Base-by-base conservation (phyloP, 768 basidiomycete genomes). In the Lentinus tigrinus region DNA sequence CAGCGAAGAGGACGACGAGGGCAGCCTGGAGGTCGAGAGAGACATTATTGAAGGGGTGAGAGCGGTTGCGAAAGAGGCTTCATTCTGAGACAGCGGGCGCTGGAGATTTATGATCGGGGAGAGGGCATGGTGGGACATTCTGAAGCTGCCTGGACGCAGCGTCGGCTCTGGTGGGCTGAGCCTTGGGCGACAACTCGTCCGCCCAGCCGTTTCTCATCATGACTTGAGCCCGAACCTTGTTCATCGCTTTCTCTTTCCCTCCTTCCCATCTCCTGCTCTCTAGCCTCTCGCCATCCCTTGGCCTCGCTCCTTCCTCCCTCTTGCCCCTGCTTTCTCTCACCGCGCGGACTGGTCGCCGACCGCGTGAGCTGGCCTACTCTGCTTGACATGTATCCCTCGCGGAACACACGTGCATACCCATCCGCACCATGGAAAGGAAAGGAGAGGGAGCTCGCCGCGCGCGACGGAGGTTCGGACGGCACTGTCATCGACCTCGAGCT, bases 401-500 rank as follows among this genome's bases (percentile, higher is more conserved):
- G 19, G 27, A 4, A 13, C 31, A 6, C 56, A 49, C 56, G 40
- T 51, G 40, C 21, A 13, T 4, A 23, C 13, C 21, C 13, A 6
- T 19, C 43, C 6, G 8, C 21, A 23, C 43, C 13, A 28, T 63
- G 61, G 69, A 71, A 68, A 47, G 67, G 65, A n/a, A 68, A 67
- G 54, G 58, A 23, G 39, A 51, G 63, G 36, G 61, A 56, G 31
- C 48, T 39, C 14, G 37, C 42, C 23, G 37, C 24, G 40, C 58
- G 65, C 77, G 53, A 54, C 53, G 84, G 83, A 0, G 83, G 78
- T 17, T 51, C 69, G 2, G 78, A 72, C 26, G 89, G 89, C 4
- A 73, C 86, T 26, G 78, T 91, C 13, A 63, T 91, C 19, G 79
- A 77, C 21, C 67, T 90, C 60, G 70, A 83, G 53, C 72, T 85